Evolutionary conservation across 139 green algal genomes (phyloP).

Genomic region (Gonium pectorale): DNA sequence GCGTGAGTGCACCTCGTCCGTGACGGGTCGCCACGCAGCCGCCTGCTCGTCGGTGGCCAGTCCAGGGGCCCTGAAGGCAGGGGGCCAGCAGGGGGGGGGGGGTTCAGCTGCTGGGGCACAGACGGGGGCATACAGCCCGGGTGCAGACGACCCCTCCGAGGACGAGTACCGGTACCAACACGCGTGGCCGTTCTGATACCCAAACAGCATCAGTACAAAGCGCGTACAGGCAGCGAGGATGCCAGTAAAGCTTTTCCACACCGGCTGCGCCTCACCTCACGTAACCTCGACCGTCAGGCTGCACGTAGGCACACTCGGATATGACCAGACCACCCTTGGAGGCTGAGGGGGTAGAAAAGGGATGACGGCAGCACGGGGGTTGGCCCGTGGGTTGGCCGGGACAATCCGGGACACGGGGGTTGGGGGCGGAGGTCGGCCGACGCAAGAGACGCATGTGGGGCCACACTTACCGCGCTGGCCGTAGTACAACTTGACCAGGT

Average conservation of each 20-base stretch:
- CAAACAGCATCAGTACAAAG: too few species aligned
- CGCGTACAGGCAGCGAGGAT: too few species aligned
- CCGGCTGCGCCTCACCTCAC: slow-evolving; percentile 11
- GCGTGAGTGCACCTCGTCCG: slow-evolving; percentile 27
- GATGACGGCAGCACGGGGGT: not conserved
- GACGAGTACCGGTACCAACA: too few species aligned
- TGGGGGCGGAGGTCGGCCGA: too few species aligned
- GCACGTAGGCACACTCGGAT: slow-evolving; percentile 6
- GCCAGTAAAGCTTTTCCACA: too few species aligned
- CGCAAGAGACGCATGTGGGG: too few species aligned
- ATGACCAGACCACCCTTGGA: slow-evolving; percentile 26
- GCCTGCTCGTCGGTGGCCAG: slow-evolving; percentile 29
- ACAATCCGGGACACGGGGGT: too few species aligned
- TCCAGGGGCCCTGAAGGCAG: slow-evolving; percentile 29
- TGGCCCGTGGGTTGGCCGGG: not conserved
- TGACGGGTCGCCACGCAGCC: slow-evolving; percentile 6
- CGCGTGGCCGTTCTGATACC: too few species aligned
- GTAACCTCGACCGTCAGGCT: slow-evolving; percentile 5
- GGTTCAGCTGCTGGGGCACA: too few species aligned
- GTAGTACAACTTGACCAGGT: slow-evolving; percentile 20
- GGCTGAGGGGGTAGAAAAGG: not conserved
- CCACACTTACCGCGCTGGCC: slow-evolving; percentile 31
- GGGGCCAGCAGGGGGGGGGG: too few species aligned
- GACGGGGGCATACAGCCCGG: too few species aligned
- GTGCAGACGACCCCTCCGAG: too few species aligned